Base-by-base conservation (phyloP, 768 basidiomycete genomes). In the Holtermannia corniformis region DNA sequence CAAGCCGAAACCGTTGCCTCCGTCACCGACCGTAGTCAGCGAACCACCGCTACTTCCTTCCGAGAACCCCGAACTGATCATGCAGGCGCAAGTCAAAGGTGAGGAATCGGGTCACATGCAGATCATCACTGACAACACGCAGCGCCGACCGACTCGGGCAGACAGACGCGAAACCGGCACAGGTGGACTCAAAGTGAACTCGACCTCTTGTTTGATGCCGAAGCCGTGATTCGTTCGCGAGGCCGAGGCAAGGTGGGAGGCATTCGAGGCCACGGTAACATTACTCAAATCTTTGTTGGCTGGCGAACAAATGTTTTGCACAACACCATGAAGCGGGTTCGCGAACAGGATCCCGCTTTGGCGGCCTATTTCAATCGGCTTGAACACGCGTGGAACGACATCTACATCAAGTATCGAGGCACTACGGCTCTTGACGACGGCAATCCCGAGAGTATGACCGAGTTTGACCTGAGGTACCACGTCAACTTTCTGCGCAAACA, bases 101-200 rank as follows among this genome's bases (percentile, higher is more conserved):
- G 26, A 16, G 7, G n/a, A n/a, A n/a, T n/a, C n/a, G n/a, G n/a
- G n/a, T n/a, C n/a, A 3, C 41, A 19, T 20, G 3, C 28, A 16
- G 5, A 21, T 40, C 12, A 22, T 4, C 14, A n/a, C 21, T 11
- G 41, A 51, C 1, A 25, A 26, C 42, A 3, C 2, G 4, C 21
- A 51, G n/a, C 10, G 28, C 11, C 40, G 16, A 11, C 19, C 13
- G 13, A 26, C 12, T 14, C 19, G n/a, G 27, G 19, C 27, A 14
- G 20, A 20, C n/a, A 37, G 49, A 78, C 86, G 16, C 79, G 82
- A 45, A 78, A 83, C 50, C 60, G 73, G 10, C 88, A 89, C 66
- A 80, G 81, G 45, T 97, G 89, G 90, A 87, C 80, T 50, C 72
- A 78, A 40, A 87, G 92, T 47, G 88, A 83, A 51, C 90, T 96